These are phyloP conservation scores for Murraya paniculata DNA, from an alignment of 345 rosid species.

Conservation along the genomic window DNA sequence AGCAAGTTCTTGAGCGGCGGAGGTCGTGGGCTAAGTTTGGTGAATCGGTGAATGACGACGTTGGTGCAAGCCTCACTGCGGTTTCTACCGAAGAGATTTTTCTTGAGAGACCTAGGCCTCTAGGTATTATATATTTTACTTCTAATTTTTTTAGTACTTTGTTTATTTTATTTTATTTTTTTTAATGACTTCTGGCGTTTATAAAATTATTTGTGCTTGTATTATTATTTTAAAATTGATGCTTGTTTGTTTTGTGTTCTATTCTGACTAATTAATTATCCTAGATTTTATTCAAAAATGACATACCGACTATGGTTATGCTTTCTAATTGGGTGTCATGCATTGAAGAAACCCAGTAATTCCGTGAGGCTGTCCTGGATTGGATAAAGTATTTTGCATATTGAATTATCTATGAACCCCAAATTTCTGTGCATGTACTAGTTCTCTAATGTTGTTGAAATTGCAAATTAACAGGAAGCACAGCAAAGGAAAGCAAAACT, in stretches of 20 bases:
- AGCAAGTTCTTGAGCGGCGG: slow-evolving; percentile 56
- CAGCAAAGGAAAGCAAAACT: slow-evolving; percentile 18
- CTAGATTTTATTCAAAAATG: no score
- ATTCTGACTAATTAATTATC: no score
- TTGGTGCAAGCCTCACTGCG: slow-evolving; percentile 63
- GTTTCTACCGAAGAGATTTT: slow-evolving; percentile 73
- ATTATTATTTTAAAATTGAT: no score
- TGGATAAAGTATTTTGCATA: no score
- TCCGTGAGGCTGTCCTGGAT: no score
- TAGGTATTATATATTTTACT: slow-evolving; percentile 28
- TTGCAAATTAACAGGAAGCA: slow-evolving; percentile 18
- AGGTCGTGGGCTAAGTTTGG: slow-evolving; percentile 73
- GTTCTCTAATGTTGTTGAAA: not conserved
- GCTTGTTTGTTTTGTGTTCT: no score
- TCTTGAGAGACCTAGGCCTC: slow-evolving; percentile 59
- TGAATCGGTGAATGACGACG: slow-evolving; percentile 66
- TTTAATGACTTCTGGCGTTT: no score
- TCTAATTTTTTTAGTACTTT: not conserved
- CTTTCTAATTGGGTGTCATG: no score
- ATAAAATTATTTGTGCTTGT: no score
- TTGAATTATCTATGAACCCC: no score
- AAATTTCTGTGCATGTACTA: not conserved
- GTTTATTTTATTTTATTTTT: not conserved
- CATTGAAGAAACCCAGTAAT: no score
- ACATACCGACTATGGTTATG: no score